A percentile compares a stretch with the other conserved stretches of the same genome.
Conservation (phyloP, 345 rosid genomes). For the Barbarea vulgaris region DNA sequence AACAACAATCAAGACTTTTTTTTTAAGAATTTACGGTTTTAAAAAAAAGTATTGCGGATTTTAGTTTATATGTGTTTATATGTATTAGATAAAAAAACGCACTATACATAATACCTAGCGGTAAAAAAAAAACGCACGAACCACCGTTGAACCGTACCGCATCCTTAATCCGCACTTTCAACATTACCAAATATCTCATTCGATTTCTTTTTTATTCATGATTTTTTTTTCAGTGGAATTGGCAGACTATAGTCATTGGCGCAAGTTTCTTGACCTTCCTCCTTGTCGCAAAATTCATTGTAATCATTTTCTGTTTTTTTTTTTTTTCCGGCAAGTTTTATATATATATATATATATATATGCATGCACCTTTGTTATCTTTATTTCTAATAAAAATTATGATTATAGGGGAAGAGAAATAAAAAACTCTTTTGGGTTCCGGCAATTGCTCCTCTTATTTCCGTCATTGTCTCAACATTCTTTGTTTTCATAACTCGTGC, state of each 20-base stretch:
- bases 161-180: too few species aligned
- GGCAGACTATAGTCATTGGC: conserved; percentile 86
- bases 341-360: neutral
- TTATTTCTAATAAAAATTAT: neutral
- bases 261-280: conserved; percentile 73
- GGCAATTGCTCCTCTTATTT: conserved; percentile 84
- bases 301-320: conserved; percentile 36
- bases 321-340: neutral
- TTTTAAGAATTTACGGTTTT: too few species aligned
- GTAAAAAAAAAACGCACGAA: too few species aligned
- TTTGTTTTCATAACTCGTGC: conserved; percentile 83
- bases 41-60: too few species aligned
- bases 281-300: conserved; percentile 68
- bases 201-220: neutral
- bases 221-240: conserved; percentile 75
- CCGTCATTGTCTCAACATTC: conserved; percentile 78
- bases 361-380: conserved; percentile 1
- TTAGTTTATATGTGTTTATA: too few species aligned
- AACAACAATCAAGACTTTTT: too few species aligned
- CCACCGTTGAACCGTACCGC: too few species aligned
- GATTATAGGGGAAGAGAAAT: conserved; percentile 75
- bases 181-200: neutral
- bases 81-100: too few species aligned
- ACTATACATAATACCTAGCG: too few species aligned
- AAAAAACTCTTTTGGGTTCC: conserved; percentile 86